Base-by-base conservation (phyloP, 2,329 filamentous ascomycete species). In the Blumeria graminis region DNA sequence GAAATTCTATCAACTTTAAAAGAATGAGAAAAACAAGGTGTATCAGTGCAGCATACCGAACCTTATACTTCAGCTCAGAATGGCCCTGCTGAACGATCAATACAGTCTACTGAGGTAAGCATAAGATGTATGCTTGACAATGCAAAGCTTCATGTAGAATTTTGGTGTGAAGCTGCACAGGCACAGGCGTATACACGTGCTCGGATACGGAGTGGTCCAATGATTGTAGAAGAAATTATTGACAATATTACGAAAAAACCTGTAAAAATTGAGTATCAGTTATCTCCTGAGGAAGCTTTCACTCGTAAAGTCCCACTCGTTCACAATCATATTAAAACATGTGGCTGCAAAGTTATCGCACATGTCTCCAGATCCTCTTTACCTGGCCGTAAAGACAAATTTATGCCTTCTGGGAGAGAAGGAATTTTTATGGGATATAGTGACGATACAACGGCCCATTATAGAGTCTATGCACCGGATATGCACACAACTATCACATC, bases 321-420 rank as follows among this genome's bases (percentile, higher is more conserved):
- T n/a, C n/a, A n/a, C n/a, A n/a, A n/a, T n/a, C n/a, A n/a, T 36
- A 18, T 52, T 6, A 52, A 52, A 22, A 35, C 48, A 35, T 52
- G 48, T 14, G 48, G 48, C 11, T 46, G 43, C 18, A 46, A 46
- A 16, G 43, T 46, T 46, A 46, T 3, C 16, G 18, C n/a, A 46
- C 36, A 46, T 46, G 43, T 46, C 16, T 18, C 43, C 18, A 46
- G 43, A 46, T 13, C 43, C 8, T 46, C 43, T 14, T 14, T 46
- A 46, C 43, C 43, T 11, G 3, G 3, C 16, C 48, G 48, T 36
- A 52, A 52, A 52, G 48, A 52, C 16, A 52, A 52, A 22, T 52
- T 52, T 36, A 52, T 52, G 48, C 48, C 32, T n/a, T 35, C 48
- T 52, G 48, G 48, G 18, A 52, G 48, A 52, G 48, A 52, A 36